Evolutionary conservation across 2,329 filamentous ascomycete species (phyloP), one percentile per base, ranked within the genome.

Genomic region (Trichoderma koningii): DNA sequence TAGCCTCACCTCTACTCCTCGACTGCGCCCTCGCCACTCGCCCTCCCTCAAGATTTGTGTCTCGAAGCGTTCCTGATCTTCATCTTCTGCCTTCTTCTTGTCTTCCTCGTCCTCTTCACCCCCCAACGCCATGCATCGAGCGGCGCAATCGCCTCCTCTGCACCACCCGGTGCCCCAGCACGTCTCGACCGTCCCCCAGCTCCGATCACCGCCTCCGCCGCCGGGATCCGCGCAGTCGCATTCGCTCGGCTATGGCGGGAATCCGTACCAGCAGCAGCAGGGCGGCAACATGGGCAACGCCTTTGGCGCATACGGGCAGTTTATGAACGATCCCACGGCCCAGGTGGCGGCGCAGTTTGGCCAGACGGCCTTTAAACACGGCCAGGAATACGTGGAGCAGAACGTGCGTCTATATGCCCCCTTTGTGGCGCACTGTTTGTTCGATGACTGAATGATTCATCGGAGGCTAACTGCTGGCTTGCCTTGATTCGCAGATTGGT

Each of bases 121-220:
- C 61, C 50, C 61, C 26, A 57, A 66, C 67, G 30, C 9, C 30
- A 97, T 97, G 94, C 94, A 97, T 81, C 90, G 93, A 76, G 84
- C 89, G 75, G 83, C 87, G 77, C 91, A 93, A 74, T 97, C 93
- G 75, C 94, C 93, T 76, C 93, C 94, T 70, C 88, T 98, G 72
- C 95, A 98, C 79, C 95, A 98, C 77, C 95, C 95, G 66, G 93
- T 98, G 66, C 95, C 95, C 68, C 95, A 99, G 79, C 95, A 99
- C 83, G 94, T 98, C 73, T 98, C 95, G 75, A 96, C 93, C 66
- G 95, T 99, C 56, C 95, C 95, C 51, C 95, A 98, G 81, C 88
- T 99, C 76, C 89, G 96, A 78, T 98, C 95, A 66, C 95, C 95
- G 67, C 94, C 91, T 66, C 91, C 92, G 67, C 93, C 92, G 59